These are phyloP conservation scores for Eucalyptus regnans DNA, from an alignment of 345 rosid genomes.

Conservation along the genomic window DNA sequence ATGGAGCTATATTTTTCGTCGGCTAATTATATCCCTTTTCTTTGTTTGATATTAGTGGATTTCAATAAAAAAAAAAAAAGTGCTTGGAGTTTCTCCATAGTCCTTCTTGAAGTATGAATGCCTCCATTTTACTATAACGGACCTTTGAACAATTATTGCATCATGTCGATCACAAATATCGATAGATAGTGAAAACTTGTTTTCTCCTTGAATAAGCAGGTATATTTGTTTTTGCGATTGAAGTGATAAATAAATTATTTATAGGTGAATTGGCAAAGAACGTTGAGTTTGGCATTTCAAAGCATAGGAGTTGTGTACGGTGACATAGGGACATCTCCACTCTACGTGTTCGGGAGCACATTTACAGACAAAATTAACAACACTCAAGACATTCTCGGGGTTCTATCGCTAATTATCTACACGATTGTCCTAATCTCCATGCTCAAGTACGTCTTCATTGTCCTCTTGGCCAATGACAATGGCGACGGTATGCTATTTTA, in stretches of 20 bases:
- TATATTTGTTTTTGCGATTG: not conserved
- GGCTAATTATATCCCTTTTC: not conserved
- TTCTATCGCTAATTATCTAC: constrained; percentile 61
- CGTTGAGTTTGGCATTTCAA: constrained; percentile 58
- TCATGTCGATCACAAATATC: not conserved
- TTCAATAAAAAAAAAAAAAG: not conserved
- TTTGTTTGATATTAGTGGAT: not conserved
- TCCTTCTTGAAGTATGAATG: not conserved
- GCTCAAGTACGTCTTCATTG: constrained; percentile 58
- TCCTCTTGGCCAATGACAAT: constrained; percentile 65
- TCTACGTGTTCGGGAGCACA: constrained; percentile 53
- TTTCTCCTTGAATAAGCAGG: not conserved
- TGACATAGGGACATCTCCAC: constrained; percentile 77
- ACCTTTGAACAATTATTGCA: not conserved
- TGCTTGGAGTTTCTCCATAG: not conserved
- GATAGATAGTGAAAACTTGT: not conserved
- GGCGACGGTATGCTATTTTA: constrained; percentile 48
- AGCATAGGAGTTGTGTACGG: constrained; percentile 67
- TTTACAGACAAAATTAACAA: constrained; percentile 30
- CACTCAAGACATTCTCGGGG: constrained; percentile 43
- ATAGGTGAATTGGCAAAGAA: constrained; percentile 34
- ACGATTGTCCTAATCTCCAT: constrained; percentile 40
- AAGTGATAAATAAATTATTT: not conserved
- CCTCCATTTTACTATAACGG: not conserved
- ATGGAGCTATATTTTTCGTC: not conserved